Conservation (phyloP, 2,329 filamentous ascomycete species). For the Juglanconis oblonga region DNA sequence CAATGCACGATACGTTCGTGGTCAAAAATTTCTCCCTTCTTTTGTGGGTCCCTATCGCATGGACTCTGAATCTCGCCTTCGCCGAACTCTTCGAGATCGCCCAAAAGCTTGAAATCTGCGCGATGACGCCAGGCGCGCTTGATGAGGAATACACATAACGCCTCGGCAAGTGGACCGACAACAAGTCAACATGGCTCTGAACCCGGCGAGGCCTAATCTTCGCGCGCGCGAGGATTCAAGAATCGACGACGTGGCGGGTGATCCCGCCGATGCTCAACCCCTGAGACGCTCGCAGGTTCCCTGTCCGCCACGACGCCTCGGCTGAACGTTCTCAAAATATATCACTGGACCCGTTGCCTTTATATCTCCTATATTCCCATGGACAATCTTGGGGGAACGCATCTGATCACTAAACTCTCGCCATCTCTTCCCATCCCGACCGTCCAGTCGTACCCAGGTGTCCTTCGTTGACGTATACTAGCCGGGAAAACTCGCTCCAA, state of each 20-base stretch:
- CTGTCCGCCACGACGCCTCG: no score
- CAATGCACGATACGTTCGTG: conserved; percentile 2
- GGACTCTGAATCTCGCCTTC: conserved; percentile 4
- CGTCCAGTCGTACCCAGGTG: not conserved
- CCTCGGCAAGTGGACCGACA: conserved; percentile 15
- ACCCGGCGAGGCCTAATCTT: not conserved
- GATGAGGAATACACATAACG: not conserved
- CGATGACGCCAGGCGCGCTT: no score
- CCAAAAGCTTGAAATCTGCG: not conserved
- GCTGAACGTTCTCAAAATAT: no score
- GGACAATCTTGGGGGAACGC: no score
- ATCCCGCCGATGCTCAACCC: no score
- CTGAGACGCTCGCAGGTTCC: no score
- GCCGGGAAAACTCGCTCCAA: not conserved
- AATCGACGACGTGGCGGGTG: no score
- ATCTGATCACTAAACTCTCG: no score
- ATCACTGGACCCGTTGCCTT: no score
- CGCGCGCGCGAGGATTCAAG: not conserved
- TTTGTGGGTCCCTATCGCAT: not conserved
- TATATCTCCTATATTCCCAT: no score
- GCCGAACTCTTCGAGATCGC: not conserved
- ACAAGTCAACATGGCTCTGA: not conserved
- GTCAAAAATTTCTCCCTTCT: conserved; percentile 3
- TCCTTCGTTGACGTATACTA: not conserved
- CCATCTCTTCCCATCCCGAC: not conserved